phyloP scores from a whole-genome alignment of 805 yeast genomes.

The Sugiyamaella floridensis region DNA sequence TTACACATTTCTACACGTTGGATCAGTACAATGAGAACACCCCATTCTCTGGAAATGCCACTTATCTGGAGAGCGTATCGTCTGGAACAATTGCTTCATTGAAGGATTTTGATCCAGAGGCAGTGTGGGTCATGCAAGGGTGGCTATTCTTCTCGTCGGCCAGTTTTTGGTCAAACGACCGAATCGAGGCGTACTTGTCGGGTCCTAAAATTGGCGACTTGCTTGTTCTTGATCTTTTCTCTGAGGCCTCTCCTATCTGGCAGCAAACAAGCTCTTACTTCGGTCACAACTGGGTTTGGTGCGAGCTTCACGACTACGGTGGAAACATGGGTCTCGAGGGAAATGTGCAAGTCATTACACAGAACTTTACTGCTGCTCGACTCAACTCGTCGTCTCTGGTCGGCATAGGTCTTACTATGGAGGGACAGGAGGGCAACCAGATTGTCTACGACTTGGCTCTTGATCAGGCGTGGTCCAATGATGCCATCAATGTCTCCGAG shows the following conservation, averaged over 20 bases:
- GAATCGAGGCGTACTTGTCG: constrained; percentile 10
- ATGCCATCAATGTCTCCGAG: constrained; percentile 3
- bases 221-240: constrained; percentile 11
- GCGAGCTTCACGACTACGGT: constrained; percentile 14
- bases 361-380: constrained; percentile 11
- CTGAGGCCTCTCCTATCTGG: constrained; percentile 13
- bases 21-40: constrained; percentile 15
- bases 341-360: constrained; percentile 8
- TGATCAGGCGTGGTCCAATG: constrained; percentile 12
- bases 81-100: constrained; percentile 5
- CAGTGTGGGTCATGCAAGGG: constrained; percentile 14
- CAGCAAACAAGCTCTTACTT: constrained; percentile 9
- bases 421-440: constrained; percentile 16
- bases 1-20: constrained; percentile 12
- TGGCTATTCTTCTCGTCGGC: constrained; percentile 13
- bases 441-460: constrained; percentile 11
- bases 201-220: constrained; percentile 11
- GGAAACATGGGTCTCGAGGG: constrained; percentile 14
- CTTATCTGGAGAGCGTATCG: constrained; percentile 9
- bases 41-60: constrained; percentile 10
- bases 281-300: constrained; percentile 16
- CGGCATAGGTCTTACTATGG: constrained; percentile 14
- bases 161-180: constrained; percentile 10
- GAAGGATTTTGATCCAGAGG: constrained; percentile 4
- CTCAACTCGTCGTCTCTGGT: constrained; percentile 4